phyloP scores from a whole-genome alignment of 306 rosid genomes.

The Castanea sativa region DNA sequence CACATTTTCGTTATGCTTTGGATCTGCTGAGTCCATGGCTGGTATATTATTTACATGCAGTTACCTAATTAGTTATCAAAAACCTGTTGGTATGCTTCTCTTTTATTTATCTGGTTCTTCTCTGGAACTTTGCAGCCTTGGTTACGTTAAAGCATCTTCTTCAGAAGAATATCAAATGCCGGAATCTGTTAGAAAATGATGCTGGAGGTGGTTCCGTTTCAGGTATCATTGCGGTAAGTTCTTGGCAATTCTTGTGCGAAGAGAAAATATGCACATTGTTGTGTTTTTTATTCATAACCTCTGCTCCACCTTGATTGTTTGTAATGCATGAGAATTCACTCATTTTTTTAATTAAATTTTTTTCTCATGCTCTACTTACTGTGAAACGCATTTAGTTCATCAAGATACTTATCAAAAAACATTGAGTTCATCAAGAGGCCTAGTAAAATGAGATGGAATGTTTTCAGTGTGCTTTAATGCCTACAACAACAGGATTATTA shows the following conservation, averaged over 20 bases:
- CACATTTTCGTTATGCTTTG: conserved; percentile 64
- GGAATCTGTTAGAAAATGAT: conserved; percentile 94
- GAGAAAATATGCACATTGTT: neutral
- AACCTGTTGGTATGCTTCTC: neutral
- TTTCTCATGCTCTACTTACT: neutral
- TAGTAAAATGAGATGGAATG: neutral
- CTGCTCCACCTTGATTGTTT: neutral
- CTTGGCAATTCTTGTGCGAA: conserved; percentile 5
- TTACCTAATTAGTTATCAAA: neutral
- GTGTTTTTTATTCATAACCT: neutral
- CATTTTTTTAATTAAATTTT: neutral
- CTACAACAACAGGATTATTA: neutral
- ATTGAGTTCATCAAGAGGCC: neutral
- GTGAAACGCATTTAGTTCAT: neutral
- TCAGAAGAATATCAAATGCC: conserved; percentile 87
- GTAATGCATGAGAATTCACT: neutral
- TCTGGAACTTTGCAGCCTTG: conserved; percentile 61
- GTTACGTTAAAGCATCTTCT: conserved; percentile 88
- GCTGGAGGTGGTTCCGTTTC: conserved; percentile 93
- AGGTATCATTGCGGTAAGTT: conserved; percentile 68
- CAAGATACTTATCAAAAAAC: neutral
- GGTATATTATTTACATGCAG: conserved; percentile 45
- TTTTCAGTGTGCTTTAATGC: neutral
- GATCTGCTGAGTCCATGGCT: conserved; percentile 89
- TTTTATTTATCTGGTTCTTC: conserved; percentile 14